phyloP scores from a whole-genome alignment of 345 rosid genomes.

The Luvunga scandens region DNA sequence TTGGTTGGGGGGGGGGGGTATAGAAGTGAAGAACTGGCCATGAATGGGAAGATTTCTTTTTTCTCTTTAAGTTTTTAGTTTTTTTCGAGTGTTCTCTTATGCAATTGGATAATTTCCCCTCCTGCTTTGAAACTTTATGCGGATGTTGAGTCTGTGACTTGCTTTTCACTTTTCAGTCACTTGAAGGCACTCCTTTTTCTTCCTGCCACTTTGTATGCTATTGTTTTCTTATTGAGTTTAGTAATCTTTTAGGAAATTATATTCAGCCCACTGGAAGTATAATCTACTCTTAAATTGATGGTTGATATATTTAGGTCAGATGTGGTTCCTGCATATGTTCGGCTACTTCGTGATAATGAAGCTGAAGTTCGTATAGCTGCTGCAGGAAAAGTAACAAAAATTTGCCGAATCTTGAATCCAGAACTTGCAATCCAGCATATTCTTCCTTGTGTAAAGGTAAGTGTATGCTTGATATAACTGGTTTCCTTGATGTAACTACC shows the following conservation, averaged over 20 bases:
- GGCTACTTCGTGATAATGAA: conserved; percentile 65
- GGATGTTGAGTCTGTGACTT: neutral
- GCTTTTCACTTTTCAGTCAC: neutral
- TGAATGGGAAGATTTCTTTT: neutral
- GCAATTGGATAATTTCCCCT: neutral
- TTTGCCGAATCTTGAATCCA: conserved; percentile 56
- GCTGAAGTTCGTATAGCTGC: conserved; percentile 70
- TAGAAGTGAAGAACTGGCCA: neutral
- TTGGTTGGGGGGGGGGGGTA: too few relatives aligned
- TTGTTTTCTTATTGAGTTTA: neutral
- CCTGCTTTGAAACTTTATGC: neutral
- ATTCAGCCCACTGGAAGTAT: neutral
- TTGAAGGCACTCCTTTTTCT: neutral
- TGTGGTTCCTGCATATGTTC: conserved; percentile 59
- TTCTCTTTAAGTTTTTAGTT: neutral
- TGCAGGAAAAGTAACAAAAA: conserved; percentile 59
- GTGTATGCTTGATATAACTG: neutral
- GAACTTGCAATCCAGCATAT: conserved; percentile 58
- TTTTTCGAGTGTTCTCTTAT: neutral
- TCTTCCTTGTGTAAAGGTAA: conserved; percentile 65
- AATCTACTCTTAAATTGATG: neutral
- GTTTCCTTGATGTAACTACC: neutral
- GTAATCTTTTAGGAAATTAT: neutral
- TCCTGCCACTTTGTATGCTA: neutral
- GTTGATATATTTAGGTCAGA: conserved; percentile 40